These are phyloP conservation scores for Glycine soja DNA, from an alignment of 306 rosid species.

Conservation along the genomic window DNA sequence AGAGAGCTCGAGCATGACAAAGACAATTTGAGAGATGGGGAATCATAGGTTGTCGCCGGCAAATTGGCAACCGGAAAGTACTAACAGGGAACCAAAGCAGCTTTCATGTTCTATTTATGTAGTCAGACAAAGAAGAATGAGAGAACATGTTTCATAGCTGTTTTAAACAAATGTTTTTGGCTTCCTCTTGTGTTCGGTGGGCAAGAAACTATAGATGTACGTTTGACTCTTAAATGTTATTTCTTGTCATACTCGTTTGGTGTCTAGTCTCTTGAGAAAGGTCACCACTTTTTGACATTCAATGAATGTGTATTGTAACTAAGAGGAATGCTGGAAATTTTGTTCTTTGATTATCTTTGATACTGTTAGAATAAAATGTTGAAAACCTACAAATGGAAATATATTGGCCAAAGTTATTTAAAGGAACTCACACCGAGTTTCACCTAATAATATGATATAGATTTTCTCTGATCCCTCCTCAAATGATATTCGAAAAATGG, in stretches of 20 bases:
- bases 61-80: constrained; percentile 37
- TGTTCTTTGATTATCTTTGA: neutral
- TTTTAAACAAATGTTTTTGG: constrained; percentile 27
- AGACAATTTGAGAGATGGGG: constrained; percentile 91
- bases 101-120: constrained; percentile 62
- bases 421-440: too few relatives aligned
- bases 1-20: constrained; percentile 94
- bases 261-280: constrained; percentile 9
- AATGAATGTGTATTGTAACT: constrained; percentile 3
- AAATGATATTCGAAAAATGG: too few relatives aligned
- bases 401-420: too few relatives aligned
- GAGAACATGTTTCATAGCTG: constrained; percentile 12
- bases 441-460: too few relatives aligned
- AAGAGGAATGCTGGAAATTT: neutral
- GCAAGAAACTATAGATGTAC: constrained; percentile 28
- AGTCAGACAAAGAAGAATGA: neutral
- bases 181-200: constrained; percentile 7
- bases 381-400: too few relatives aligned
- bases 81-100: constrained; percentile 39
- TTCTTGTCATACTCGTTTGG: constrained; percentile 24
- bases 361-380: too few relatives aligned
- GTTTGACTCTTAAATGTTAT: constrained; percentile 12
- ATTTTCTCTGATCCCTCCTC: too few relatives aligned
- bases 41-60: constrained; percentile 80
- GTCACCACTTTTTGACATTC: constrained; percentile 8